A percentile compares a stretch with the other conserved stretches of the same genome.
phyloP scores from a whole-genome alignment of 768 basidiomycete species.

The Boletus pseudo-olivaceus region DNA sequence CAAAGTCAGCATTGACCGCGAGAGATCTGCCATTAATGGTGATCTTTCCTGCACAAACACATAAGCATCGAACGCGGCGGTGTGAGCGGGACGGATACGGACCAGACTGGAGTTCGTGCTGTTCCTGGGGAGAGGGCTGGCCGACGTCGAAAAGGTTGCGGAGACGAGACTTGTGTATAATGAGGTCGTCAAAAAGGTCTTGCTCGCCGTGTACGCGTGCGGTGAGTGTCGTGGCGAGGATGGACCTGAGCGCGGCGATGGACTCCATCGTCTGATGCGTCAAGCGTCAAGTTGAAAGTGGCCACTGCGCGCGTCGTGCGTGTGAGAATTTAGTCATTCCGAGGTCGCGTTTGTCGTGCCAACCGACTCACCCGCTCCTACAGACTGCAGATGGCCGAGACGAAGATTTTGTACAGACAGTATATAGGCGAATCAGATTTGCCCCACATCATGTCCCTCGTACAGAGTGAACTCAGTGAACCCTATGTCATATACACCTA shows the following conservation, averaged over 20 bases:
- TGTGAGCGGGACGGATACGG: conserved; percentile 32
- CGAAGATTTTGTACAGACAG: conserved; percentile 55
- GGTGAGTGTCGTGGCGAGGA: conserved; percentile 47
- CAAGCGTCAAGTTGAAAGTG: background rate
- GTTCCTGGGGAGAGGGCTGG: conserved; percentile 57
- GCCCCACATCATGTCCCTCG: conserved; percentile 78
- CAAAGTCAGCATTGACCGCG: conserved; percentile 76
- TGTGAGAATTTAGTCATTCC: background rate
- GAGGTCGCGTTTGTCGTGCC: background rate
- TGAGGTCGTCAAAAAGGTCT: conserved; percentile 71
- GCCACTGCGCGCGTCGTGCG: background rate
- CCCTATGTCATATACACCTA: conserved; percentile 97
- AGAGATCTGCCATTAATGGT: conserved; percentile 61
- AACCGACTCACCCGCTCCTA: background rate
- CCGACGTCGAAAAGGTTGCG: conserved; percentile 65
- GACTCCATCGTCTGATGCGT: conserved; percentile 44
- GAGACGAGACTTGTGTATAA: conserved; percentile 62
- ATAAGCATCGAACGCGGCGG: background rate
- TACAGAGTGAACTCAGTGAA: conserved; percentile 90
- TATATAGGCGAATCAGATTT: conserved; percentile 78
- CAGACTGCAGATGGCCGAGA: conserved; percentile 26
- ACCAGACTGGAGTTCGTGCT: conserved; percentile 63
- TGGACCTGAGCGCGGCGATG: conserved; percentile 52
- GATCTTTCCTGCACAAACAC: conserved; percentile 55
- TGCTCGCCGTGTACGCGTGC: conserved; percentile 57